Conservation (phyloP, 1,284 basidiomycete species). For the Golubevia sp. region DNA sequence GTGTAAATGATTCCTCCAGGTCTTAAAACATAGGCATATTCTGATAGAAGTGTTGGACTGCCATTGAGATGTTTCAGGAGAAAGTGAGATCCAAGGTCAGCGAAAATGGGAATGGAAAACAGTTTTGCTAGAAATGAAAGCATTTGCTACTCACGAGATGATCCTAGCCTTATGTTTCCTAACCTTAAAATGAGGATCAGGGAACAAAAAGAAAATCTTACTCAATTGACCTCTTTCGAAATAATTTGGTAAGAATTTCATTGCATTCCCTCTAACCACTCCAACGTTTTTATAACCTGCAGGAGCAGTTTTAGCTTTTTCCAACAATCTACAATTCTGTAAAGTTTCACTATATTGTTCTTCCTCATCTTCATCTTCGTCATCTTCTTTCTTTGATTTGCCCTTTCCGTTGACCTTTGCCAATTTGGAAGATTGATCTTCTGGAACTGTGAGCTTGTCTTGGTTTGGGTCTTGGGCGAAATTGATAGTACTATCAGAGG, state of each 20-base stretch:
- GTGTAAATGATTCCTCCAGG: constrained; percentile 95
- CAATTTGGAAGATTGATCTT: constrained; percentile 11
- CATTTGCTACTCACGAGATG: constrained; percentile 75
- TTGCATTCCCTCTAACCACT: constrained; percentile 52
- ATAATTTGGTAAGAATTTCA: constrained; percentile 61
- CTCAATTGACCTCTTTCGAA: constrained; percentile 63
- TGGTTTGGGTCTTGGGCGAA: too few relatives aligned
- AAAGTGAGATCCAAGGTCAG: too few relatives aligned
- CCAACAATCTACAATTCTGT: constrained; percentile 26
- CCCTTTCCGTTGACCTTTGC: constrained; percentile 6
- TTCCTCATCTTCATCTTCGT: constrained; percentile 12
- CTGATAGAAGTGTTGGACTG: constrained; percentile 79
- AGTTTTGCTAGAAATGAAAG: too few relatives aligned
- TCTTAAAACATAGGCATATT: constrained; percentile 88
- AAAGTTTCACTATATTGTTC: constrained; percentile 14
- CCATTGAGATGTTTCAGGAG: background rate
- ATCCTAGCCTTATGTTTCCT: constrained; percentile 97
- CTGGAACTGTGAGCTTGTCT: too few relatives aligned
- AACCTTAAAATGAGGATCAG: constrained; percentile 97
- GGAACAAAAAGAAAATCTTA: constrained; percentile 96
- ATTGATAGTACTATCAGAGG: background rate
- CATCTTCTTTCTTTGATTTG: constrained; percentile 3
- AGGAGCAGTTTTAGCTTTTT: constrained; percentile 19
- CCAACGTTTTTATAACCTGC: constrained; percentile 55
- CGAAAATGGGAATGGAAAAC: background rate